Evolutionary conservation across 169 alveolate species (phyloP).

Genomic region (Plasmodium gallinaceum): DNA sequence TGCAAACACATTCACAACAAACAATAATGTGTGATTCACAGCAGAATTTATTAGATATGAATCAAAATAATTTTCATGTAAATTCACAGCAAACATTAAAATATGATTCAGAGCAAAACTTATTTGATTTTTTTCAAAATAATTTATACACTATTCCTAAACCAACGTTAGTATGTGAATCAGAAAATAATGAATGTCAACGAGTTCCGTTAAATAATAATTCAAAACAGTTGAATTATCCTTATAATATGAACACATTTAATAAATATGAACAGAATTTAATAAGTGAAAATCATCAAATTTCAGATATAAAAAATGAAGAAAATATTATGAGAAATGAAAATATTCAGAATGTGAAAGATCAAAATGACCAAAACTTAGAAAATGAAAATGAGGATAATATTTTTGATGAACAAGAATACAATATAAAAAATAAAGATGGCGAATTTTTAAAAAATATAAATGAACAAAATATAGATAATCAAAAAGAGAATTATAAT

Average conservation of each 20-base stretch:
- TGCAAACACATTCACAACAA: conserved; percentile 14
- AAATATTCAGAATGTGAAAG: too few species aligned
- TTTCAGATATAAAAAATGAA: neutral
- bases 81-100: conserved; percentile 1
- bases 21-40: conserved; percentile 23
- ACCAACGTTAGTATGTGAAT: conserved; percentile 19
- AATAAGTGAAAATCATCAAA: neutral
- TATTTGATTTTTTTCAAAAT: conserved; percentile 21
- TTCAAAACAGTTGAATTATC: conserved; percentile 9
- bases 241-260: neutral
- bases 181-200: neutral
- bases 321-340: neutral
- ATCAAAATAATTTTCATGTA: neutral
- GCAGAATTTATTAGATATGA: conserved; percentile 16
- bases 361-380: neutral
- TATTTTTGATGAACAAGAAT: neutral
- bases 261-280: neutral
- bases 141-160: conserved; percentile 2
- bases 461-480: too few species aligned
- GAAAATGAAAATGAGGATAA: neutral
- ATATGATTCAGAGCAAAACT: conserved; percentile 30
- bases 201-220: neutral
- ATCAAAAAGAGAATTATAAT: too few species aligned
- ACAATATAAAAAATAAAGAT: neutral
- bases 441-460: too few species aligned